Evolutionary conservation across 495 filamentous ascomycete genomes (phyloP), one percentile per base, ranked within the genome.

Genomic region (Massariosphaeria phaeospora): DNA sequence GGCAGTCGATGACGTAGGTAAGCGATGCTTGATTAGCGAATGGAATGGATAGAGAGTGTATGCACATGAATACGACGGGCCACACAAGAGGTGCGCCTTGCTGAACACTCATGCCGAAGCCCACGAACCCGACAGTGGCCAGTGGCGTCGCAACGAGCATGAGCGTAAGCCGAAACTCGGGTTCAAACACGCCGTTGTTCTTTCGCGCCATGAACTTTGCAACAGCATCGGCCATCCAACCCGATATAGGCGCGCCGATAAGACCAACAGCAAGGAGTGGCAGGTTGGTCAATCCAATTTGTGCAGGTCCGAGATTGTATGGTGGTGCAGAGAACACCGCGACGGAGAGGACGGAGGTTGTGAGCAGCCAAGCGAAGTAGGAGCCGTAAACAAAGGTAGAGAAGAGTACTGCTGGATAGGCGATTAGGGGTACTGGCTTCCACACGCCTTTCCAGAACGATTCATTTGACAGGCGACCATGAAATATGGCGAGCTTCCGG

Each of bases 131-230:
- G 6, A 82, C 81, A 0, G 91, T 96, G 12, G 82, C 79, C 40
- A 96, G 55, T 0, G 84, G 79, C 15, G 96, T 80, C 2, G 91
- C 91, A 24, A 85, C 71, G 2, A 83, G 89, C 91, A 98, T 96
- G 46, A 96, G 82, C 8, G 72, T 73, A 11, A 97, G 79, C 20
- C 91, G 80, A 67, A 96, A 98, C 70, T 98, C 91, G 1, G 91
- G 91, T 70, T 96, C 93, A 70, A 96, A 98, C 12, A 98, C 75
- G 7, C 93, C 93, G 13, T 84, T 87, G 60, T 98, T 98, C n/a
- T 82, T 78, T 13, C 81, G 76, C 6, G 85, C 80, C 83, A 98
- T 88, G 13, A 67, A 82, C 44, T 79, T 80, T 3, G 90, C 88
- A 42, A 96, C 81, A 24, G 89, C 69, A 62, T 98, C 93, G 1